Base-by-base conservation (phyloP, 1,284 basidiomycete species). In the Ustilago sp. region DNA sequence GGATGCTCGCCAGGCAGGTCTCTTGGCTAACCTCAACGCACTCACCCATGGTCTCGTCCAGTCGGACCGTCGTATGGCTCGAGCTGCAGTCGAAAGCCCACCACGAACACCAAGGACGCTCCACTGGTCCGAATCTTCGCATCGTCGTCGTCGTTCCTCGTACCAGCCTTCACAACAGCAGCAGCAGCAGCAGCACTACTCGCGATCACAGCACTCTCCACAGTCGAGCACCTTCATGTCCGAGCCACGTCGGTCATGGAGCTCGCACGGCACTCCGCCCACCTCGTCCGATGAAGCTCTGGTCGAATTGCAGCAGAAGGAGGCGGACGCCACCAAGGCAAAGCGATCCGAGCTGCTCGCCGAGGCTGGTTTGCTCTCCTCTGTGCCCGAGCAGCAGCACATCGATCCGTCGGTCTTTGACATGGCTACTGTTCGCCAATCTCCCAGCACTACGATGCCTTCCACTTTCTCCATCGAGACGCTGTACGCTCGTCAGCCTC, bases 251-350 rank as follows among this genome's bases (percentile, higher is more conserved):
- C 56, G 57, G 7, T 71, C 68, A 3, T 64, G 59, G 58, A 68
- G 64, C 65, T 71, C 74, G 23, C 39, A 64, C 28, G 53, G 43
- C 32, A 62, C 74, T n/a, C 34, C 63, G 2, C 39, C 65, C 9
- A 76, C 74, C 19, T 68, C 68, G 2, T 67, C 68, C 36, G 68
- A 75, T 28, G 73, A 70, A 35, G 61, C 63, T 11, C 38, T 35
- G 19, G 55, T 47, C 43, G 62, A 74, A 38, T 19, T 59, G 47
- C 45, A 43, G 38, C 51, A 55, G 8, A 68, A 68, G 47, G 38
- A 50, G 34, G 52, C 52, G n/a, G 43, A 19, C 6, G 43, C 8
- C n/a, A 45, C 47, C 31, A 64, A 52, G 19, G 13, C 31, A 6
- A 62, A 55, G 60, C 63, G 63, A 1, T 11, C 35, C 31, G 55